These are phyloP conservation scores for Odonthalia washingtoniensis DNA, from an alignment of 31 red algal genomes.

Conservation along the genomic window DNA sequence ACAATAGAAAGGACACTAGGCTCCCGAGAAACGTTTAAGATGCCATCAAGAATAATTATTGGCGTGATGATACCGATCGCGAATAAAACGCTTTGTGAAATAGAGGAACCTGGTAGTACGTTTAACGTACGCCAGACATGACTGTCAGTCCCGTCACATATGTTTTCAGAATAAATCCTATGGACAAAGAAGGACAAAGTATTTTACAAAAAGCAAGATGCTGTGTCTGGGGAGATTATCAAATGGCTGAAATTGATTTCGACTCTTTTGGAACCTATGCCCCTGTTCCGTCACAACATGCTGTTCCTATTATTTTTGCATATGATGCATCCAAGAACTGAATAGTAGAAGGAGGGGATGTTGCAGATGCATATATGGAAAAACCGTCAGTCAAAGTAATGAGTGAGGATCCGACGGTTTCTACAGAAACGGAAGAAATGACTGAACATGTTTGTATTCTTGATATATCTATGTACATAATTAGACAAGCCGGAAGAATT, in stretches of 20 bases:
- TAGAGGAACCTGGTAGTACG: slow-evolving; percentile 16
- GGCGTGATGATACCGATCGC: background rate
- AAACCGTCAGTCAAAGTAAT: background rate
- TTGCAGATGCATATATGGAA: slow-evolving; percentile 13
- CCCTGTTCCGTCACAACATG: background rate
- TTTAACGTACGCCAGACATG: background rate
- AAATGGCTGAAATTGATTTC: background rate
- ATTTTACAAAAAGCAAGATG: slow-evolving; percentile 23
- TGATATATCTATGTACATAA: background rate
- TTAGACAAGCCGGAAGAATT: slow-evolving; percentile 12
- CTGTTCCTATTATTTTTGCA: background rate
- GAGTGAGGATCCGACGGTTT: slow-evolving; percentile 19
- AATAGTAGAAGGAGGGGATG: slow-evolving; percentile 5
- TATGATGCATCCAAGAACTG: background rate
- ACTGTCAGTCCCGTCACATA: background rate
- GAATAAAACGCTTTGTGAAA: slow-evolving; percentile 19
- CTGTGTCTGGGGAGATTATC: background rate
- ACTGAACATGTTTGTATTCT: slow-evolving; percentile 15
- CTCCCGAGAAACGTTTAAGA: background rate
- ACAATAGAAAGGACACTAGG: background rate
- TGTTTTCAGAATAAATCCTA: background rate
- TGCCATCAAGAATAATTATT: background rate
- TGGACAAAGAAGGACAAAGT: background rate
- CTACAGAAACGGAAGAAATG: background rate
- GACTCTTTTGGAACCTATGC: slow-evolving; percentile 13